These are phyloP conservation scores for Quercus lobata DNA, from an alignment of 331 rosid genomes.

Conservation along the genomic window DNA sequence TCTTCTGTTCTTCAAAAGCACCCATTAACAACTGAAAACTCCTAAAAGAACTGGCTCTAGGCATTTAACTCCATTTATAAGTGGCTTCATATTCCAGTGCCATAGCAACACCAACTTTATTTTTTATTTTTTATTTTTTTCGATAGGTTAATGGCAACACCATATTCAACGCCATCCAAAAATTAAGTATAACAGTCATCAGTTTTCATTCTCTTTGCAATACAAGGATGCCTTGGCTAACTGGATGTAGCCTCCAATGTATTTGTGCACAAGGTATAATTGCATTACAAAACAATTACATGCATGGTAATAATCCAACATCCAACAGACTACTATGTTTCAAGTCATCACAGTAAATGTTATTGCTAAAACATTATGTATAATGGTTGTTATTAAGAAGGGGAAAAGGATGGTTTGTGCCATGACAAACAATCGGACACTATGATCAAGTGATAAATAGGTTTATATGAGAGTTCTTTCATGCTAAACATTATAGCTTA, in stretches of 20 bases:
- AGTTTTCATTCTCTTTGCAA: neutral
- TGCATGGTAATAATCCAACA: neutral
- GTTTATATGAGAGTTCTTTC: neutral
- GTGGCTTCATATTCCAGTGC: neutral
- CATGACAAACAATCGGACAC: neutral
- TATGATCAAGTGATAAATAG: neutral
- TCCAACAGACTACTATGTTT: neutral
- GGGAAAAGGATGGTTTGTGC: neutral
- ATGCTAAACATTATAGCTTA: neutral
- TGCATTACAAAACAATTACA: neutral
- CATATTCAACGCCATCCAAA: neutral
- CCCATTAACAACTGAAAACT: neutral
- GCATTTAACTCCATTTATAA: neutral
- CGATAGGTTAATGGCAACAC: neutral
- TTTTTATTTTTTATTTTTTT: too few relatives aligned
- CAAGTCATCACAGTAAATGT: neutral
- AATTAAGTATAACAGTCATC: neutral
- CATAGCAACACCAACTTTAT: neutral
- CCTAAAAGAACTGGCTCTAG: neutral
- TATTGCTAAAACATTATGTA: neutral
- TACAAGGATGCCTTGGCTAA: neutral
- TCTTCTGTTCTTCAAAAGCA: neutral
- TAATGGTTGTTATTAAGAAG: neutral
- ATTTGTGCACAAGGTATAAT: neutral
- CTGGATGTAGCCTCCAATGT: neutral